A percentile compares a stretch with the other conserved stretches of the same genome.
phyloP scores from a whole-genome alignment of 345 rosid species.

The Populus davidiana region DNA sequence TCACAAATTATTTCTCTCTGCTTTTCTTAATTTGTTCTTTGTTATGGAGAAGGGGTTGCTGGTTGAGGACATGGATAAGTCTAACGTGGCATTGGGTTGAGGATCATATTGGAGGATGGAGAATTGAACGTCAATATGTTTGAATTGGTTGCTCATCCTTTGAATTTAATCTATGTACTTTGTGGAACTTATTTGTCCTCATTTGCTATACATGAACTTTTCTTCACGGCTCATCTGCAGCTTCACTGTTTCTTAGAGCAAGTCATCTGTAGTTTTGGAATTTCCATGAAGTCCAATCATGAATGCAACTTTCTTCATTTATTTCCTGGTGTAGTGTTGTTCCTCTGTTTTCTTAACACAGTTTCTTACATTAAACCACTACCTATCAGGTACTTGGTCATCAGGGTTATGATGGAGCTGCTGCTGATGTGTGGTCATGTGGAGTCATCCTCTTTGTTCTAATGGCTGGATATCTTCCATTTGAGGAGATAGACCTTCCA shows the following conservation, averaged over 20 bases:
- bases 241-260: not conserved
- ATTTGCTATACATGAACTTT: not conserved
- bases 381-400: constrained; percentile 50
- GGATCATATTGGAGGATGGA: not conserved
- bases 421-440: constrained; percentile 94
- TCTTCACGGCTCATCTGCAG: not conserved
- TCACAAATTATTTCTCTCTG: not conserved
- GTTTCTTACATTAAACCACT: constrained; percentile 13
- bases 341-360: not conserved
- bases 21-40: not conserved
- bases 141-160: not conserved
- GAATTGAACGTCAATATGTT: not conserved
- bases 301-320: not conserved
- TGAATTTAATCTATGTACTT: not conserved
- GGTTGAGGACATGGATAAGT: not conserved
- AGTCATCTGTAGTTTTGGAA: not conserved
- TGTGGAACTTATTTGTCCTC: not conserved
- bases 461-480: constrained; percentile 88
- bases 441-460: constrained; percentile 87
- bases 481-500: constrained; percentile 74
- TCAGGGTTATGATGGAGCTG: constrained; percentile 82
- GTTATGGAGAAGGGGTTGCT: not conserved
- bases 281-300: not conserved
- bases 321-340: not conserved
- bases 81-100: not conserved